These are phyloP conservation scores for Salix udensis DNA, from an alignment of 345 rosid genomes.

Conservation along the genomic window DNA sequence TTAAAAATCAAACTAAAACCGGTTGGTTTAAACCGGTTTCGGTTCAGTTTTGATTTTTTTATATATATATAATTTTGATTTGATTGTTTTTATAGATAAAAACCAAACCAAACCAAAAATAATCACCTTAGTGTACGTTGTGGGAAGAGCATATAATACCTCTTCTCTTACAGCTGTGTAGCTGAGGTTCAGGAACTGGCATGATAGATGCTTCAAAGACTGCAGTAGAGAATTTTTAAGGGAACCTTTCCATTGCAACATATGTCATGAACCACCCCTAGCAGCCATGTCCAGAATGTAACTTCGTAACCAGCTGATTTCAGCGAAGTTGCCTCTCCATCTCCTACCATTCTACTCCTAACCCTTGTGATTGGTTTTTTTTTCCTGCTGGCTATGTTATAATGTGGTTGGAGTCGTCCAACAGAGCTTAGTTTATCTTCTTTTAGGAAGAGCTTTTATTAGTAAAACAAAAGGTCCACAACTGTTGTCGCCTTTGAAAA, in stretches of 20 bases:
- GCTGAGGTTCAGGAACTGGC: constrained; percentile 35
- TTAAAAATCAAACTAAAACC: too few species aligned
- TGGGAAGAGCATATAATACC: constrained; percentile 21
- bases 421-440: not conserved
- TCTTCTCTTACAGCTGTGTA: constrained; percentile 18
- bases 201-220: constrained; percentile 28
- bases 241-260: constrained; percentile 43
- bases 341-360: not conserved
- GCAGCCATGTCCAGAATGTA: constrained; percentile 35
- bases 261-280: too few species aligned
- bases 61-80: too few species aligned
- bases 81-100: too few species aligned
- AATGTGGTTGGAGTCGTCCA: not conserved
- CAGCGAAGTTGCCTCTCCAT: constrained; percentile 10
- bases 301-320: constrained; percentile 25
- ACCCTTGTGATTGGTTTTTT: not conserved
- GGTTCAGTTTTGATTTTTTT: too few species aligned
- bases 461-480: not conserved
- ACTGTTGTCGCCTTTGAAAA: not conserved
- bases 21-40: too few species aligned
- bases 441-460: not conserved
- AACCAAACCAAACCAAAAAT: too few species aligned
- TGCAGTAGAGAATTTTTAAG: constrained; percentile 30
- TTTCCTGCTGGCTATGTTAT: not conserved
- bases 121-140: too few species aligned